phyloP scores from a whole-genome alignment of 805 yeast species.

The Zygoascus bituminiphila region DNA sequence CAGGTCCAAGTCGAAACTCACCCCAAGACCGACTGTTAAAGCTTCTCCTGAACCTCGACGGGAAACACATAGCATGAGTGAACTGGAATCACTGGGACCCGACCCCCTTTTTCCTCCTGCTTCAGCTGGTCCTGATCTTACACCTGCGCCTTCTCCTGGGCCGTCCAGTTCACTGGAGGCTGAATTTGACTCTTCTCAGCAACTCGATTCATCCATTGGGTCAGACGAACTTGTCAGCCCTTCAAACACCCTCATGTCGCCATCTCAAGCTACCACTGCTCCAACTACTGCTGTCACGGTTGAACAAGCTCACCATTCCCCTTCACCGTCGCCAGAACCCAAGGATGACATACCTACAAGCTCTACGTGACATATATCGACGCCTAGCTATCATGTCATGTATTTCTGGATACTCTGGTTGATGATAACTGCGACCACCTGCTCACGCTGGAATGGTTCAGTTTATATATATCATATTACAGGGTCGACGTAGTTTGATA shows the following conservation, averaged over 20 bases:
- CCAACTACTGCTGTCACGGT: background rate
- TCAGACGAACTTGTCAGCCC: background rate
- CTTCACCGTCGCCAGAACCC: background rate
- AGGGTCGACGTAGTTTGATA: too few species aligned
- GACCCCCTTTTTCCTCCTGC: background rate
- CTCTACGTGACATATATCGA: too few species aligned
- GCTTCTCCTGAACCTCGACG: background rate
- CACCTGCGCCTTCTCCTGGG: slow-evolving; percentile 1
- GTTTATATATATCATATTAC: too few species aligned
- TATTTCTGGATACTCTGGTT: too few species aligned
- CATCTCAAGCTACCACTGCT: background rate
- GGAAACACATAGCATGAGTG: background rate
- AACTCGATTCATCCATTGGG: background rate
- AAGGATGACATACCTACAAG: background rate
- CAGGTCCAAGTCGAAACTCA: background rate
- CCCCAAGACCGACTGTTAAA: background rate
- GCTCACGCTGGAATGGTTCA: too few species aligned
- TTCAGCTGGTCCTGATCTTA: background rate
- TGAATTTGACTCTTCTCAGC: background rate
- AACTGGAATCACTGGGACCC: background rate
- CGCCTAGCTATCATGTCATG: too few species aligned
- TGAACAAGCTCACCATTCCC: background rate
- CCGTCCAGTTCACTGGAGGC: background rate
- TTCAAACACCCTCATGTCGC: background rate
- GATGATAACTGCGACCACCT: too few species aligned